Base-by-base conservation (phyloP, 371 early-diverging fungal genomes). In the Actinomortierella ambigua region DNA sequence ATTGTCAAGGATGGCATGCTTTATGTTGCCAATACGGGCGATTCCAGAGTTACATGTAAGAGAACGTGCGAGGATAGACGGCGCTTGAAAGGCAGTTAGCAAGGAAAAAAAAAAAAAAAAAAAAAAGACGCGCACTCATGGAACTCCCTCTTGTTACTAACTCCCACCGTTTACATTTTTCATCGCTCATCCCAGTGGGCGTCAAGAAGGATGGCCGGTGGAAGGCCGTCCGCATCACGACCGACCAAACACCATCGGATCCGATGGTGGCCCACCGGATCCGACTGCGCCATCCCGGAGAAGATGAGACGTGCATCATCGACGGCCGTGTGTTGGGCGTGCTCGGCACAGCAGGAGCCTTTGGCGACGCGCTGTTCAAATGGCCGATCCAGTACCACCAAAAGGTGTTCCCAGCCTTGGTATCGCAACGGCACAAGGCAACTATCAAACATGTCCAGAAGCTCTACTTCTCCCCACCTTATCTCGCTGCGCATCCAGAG, bases 401-500 rank as follows among this genome's bases (percentile, higher is more conserved):
- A 49, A 84, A 83, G 40, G 75, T 80, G 44, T 88, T 87, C 65
- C 79, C 76, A 2, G 79, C 81, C 0, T 81, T 81, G 64, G 77
- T 81, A 1, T 76, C 79, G 24, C 81, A 80, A 53, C 79, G 81
- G 51, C 82, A 82, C 23, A 77, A 76, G 18, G 82, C 85, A 29
- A 83, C 89, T 3, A 69, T 66, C 13, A 78, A 90, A 11, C 34
- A 34, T 34, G 34, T 34, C 4, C 34, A 34, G 11, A 34, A 34
- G 34, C 34, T 34, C 62, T 90, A 85, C 62, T 62, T 54, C 4
- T 88, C 93, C 6, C 95, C 95, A 29, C 95, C 95, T 1, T 95
- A 95, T 40, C 81, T 95, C 17, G 88, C 90, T 15, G 94, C 95
- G 20, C 81, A 82, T 29, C 96, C 96, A 0, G 86, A 88, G 39